Conservation (phyloP, 192 early-diverging fungal species). For the Dissophora ornata region DNA sequence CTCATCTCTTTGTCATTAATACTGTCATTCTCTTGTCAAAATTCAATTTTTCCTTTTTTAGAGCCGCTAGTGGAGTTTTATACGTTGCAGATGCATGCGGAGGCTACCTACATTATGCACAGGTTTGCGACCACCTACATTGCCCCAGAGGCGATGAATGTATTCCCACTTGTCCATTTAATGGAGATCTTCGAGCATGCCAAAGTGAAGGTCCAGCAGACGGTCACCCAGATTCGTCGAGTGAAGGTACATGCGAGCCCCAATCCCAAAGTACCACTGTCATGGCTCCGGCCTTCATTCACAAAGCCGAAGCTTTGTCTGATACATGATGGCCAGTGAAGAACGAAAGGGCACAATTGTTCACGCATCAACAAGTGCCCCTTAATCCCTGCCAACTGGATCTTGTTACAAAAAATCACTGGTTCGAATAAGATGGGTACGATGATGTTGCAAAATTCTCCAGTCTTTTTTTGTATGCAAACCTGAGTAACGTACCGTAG, state of each 20-base stretch:
- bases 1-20: not conserved
- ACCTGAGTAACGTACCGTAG: too few relatives aligned
- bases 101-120: slow-evolving; percentile 37
- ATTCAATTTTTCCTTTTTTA: slow-evolving; percentile 23
- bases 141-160: slow-evolving; percentile 29
- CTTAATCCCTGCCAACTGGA: too few relatives aligned
- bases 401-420: too few relatives aligned
- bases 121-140: slow-evolving; percentile 26
- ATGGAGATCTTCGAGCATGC: slow-evolving; percentile 26
- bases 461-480: too few relatives aligned
- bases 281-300: slow-evolving; percentile 42
- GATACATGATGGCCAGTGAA: slow-evolving; percentile 35
- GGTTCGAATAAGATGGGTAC: too few relatives aligned
- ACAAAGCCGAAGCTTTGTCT: slow-evolving; percentile 27
- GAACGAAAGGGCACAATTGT: too few relatives aligned
- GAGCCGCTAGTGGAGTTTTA: slow-evolving; percentile 36
- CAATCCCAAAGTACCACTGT: slow-evolving; percentile 24
- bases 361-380: too few relatives aligned
- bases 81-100: slow-evolving; percentile 23
- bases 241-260: slow-evolving; percentile 33
- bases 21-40: not conserved
- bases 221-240: slow-evolving; percentile 26
- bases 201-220: slow-evolving; percentile 16
- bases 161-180: slow-evolving; percentile 37
- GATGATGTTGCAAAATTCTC: too few relatives aligned